Conservation (phyloP, 2,329 filamentous ascomycete species). For the Cercospora zeae-maydis region DNA sequence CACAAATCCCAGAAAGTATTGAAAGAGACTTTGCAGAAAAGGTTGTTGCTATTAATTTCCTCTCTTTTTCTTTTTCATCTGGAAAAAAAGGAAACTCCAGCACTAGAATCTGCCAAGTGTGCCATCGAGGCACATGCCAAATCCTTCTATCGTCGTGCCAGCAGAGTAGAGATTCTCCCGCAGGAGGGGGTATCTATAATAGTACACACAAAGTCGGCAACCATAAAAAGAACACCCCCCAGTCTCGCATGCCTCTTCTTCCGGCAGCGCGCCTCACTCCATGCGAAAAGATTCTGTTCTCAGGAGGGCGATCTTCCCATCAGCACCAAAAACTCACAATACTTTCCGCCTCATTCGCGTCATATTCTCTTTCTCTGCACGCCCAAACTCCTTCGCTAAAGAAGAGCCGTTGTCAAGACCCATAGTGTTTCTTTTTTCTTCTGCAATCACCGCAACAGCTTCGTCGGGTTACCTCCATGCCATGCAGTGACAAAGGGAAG, state of each 20-base stretch:
- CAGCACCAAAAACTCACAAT: not conserved
- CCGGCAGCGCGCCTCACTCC: conserved; percentile 8
- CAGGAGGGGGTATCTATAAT: conserved; percentile 13
- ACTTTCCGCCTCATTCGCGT: not conserved
- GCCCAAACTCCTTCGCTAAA: conserved; percentile 19
- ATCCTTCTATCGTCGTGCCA: conserved; percentile 3
- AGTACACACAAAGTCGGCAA: conserved; percentile 8
- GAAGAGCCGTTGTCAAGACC: conserved; percentile 5
- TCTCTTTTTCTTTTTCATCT: not conserved
- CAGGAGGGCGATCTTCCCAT: conserved; percentile 10
- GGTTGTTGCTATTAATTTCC: not conserved
- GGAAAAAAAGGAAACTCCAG: not conserved
- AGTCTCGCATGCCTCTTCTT: not conserved
- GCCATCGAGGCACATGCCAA: not conserved
- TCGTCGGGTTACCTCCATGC: not conserved
- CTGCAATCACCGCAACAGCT: not conserved
- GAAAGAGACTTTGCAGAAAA: not conserved
- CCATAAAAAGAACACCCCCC: not conserved
- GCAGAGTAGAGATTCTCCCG: conserved; percentile 13
- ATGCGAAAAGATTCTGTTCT: not conserved
- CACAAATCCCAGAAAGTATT: too few relatives aligned
- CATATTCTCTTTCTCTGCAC: not conserved
- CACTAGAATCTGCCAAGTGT: not conserved
- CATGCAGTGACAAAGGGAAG: conserved; percentile 14
- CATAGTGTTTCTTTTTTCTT: not conserved